Evolutionary conservation across 441 rosid genomes (phyloP).

Genomic region (Isatis lusitanica): DNA sequence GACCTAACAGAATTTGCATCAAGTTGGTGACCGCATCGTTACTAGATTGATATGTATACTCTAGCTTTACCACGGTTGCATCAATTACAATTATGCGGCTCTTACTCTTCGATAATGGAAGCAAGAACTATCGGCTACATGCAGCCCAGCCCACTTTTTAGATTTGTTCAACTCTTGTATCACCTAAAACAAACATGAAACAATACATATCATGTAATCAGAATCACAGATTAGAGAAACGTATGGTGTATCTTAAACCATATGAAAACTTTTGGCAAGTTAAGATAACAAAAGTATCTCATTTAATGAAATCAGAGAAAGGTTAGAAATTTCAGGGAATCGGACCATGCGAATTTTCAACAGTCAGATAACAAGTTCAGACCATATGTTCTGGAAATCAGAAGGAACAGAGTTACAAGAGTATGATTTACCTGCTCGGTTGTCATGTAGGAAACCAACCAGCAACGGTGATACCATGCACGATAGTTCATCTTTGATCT

Average conservation of each 20-base stretch:
- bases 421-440: slow-evolving; percentile 59
- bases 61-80: slow-evolving; percentile 4
- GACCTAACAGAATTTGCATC: neutral
- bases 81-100: neutral
- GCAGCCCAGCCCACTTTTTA: slow-evolving; percentile 75
- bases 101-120: slow-evolving; percentile 89
- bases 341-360: neutral
- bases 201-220: neutral
- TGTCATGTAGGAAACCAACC: slow-evolving; percentile 85
- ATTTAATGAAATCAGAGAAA: slow-evolving; percentile 3
- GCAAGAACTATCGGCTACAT: slow-evolving; percentile 88
- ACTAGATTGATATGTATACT: neutral
- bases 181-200: slow-evolving; percentile 49
- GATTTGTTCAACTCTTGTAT: slow-evolving; percentile 64
- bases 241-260: slow-evolving; percentile 4
- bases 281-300: slow-evolving; percentile 19
- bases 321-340: neutral
- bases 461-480: slow-evolving; percentile 97
- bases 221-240: slow-evolving; percentile 18
- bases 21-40: neutral
- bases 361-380: neutral
- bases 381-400: neutral
- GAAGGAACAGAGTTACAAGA: neutral
- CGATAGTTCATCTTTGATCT: slow-evolving; percentile 94
- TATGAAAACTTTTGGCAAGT: slow-evolving; percentile 1